phyloP scores from a whole-genome alignment of 2,329 filamentous ascomycete genomes.

The Delphinella strobiligena region DNA sequence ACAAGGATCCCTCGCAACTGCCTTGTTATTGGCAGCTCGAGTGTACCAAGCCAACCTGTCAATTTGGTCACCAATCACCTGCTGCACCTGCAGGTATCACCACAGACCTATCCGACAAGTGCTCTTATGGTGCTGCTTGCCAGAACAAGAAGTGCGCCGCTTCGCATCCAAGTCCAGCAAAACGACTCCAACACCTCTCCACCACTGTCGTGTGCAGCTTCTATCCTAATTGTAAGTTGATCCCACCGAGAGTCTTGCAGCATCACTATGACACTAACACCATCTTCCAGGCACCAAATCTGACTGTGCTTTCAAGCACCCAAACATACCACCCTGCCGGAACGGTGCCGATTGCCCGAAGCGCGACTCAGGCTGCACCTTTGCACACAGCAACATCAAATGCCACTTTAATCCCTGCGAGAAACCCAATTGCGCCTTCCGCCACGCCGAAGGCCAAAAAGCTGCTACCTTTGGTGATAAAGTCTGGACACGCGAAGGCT shows the following conservation, averaged over 20 bases:
- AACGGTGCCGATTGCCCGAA: conserved; percentile 75
- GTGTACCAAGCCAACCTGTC: conserved; percentile 82
- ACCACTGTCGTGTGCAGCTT: conserved; percentile 78
- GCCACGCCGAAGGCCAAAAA: conserved; percentile 80
- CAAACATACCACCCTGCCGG: conserved; percentile 72
- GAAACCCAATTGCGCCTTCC: conserved; percentile 78
- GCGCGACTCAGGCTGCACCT: conserved; percentile 57
- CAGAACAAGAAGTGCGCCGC: conserved; percentile 91
- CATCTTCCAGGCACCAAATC: conserved; percentile 49
- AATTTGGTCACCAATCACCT: conserved; percentile 88
- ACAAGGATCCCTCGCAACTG: conserved; percentile 42
- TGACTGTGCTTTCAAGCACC: conserved; percentile 80
- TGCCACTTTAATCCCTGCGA: conserved; percentile 90
- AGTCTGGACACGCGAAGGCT: conserved; percentile 61
- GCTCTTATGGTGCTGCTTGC: conserved; percentile 79
- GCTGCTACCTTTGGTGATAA: conserved; percentile 76
- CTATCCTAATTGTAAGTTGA: conserved; percentile 60
- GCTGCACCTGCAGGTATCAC: conserved; percentile 66
- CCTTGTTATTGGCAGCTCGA: conserved; percentile 82
- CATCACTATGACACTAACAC: no score
- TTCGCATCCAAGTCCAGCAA: conserved; percentile 82
- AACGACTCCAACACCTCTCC: conserved; percentile 55
- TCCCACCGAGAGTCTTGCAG: not conserved
- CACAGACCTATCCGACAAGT: conserved; percentile 69
- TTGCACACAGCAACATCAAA: conserved; percentile 70